These are phyloP conservation scores for Fusarium protoensiforme DNA, from an alignment of 2,329 filamentous ascomycete species.

Conservation along the genomic window DNA sequence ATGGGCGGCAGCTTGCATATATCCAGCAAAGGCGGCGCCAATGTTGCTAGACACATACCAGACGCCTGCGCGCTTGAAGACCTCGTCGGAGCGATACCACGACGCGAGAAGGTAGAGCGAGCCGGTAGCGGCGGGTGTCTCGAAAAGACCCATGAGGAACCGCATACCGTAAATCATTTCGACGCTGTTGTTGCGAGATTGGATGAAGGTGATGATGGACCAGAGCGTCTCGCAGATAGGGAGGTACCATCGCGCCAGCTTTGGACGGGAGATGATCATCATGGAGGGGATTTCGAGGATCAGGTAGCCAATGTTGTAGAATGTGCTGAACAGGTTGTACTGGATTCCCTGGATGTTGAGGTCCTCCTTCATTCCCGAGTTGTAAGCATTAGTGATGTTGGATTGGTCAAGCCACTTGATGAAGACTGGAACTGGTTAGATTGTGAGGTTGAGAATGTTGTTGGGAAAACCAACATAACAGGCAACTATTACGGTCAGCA, in stretches of 20 bases:
- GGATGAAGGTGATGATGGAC: slow-evolving; percentile 21
- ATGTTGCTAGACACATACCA: slow-evolving; percentile 54
- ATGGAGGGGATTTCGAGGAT: slow-evolving; percentile 40
- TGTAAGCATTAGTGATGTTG: slow-evolving; percentile 51
- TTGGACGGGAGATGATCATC: slow-evolving; percentile 39
- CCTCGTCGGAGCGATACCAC: slow-evolving; percentile 49
- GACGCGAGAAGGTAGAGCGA: slow-evolving; percentile 47
- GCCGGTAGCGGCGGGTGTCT: slow-evolving; percentile 33
- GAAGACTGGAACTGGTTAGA: slow-evolving; percentile 21
- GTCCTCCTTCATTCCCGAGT: slow-evolving; percentile 53
- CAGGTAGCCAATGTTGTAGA: slow-evolving; percentile 45
- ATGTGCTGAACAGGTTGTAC: slow-evolving; percentile 41
- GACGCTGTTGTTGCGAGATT: slow-evolving; percentile 7
- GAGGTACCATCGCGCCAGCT: slow-evolving; percentile 15
- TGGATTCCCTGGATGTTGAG: slow-evolving; percentile 48
- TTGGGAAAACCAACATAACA: slow-evolving; percentile 10
- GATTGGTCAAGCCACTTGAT: slow-evolving; percentile 49
- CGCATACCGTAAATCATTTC: slow-evolving; percentile 25
- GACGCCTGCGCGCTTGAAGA: slow-evolving; percentile 61
- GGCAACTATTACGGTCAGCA: slow-evolving; percentile 11
- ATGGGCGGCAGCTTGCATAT: slow-evolving; percentile 33
- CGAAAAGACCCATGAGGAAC: slow-evolving; percentile 34
- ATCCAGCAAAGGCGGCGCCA: slow-evolving; percentile 28
- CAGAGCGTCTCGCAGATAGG: slow-evolving; percentile 25
- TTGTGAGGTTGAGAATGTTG: neutral